Evolutionary conservation across 495 filamentous ascomycete species (phyloP).

Genomic region (Aspergillus campestris): DNA sequence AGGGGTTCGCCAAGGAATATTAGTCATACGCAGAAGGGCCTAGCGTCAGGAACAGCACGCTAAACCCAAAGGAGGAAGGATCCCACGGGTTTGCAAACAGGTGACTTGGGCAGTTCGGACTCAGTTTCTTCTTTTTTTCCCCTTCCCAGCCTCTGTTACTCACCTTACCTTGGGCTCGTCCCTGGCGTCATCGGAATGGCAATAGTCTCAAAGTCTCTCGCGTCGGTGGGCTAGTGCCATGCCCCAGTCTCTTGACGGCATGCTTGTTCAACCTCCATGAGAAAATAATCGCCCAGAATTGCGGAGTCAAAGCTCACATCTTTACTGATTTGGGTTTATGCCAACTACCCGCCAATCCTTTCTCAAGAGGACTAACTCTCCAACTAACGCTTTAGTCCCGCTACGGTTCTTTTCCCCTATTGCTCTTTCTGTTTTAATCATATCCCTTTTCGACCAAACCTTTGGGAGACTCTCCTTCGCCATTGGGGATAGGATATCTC

Average conservation of each 20-base stretch:
- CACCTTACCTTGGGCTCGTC: no score
- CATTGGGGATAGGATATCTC: no score
- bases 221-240: no score
- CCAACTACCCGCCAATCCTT: background rate
- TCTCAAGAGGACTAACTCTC: conserved; percentile 13
- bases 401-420: conserved; percentile 7
- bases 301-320: conserved; percentile 3
- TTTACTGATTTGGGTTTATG: conserved; percentile 12
- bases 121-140: background rate
- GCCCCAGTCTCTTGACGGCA: no score
- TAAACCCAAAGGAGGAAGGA: background rate
- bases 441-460: no score
- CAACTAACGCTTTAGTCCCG: conserved; percentile 11
- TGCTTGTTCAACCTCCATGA: no score
- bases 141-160: background rate
- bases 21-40: background rate
- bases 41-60: background rate
- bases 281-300: no score
- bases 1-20: no score
- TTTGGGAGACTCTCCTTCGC: no score
- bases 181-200: no score
- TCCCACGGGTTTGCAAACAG: no score
- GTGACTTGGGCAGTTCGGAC: background rate
- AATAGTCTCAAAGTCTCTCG: no score
- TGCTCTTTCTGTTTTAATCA: background rate